Conservation (phyloP, 768 basidiomycete genomes). For the Mycena belliarum region DNA sequence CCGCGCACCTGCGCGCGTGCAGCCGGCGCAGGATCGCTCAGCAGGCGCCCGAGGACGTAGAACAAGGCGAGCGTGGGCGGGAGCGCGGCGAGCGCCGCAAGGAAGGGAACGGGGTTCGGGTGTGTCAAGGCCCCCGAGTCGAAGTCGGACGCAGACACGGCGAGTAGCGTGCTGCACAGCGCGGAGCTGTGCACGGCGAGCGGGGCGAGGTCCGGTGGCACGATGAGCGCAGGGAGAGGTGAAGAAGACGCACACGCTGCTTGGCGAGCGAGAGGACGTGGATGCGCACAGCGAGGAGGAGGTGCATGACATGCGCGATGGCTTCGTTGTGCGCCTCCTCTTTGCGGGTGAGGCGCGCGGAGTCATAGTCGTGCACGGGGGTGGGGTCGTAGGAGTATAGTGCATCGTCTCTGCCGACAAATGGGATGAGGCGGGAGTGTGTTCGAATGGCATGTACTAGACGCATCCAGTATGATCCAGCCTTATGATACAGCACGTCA, state of each 20-base stretch:
- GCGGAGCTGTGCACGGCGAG: slow-evolving; percentile 66
- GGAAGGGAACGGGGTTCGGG: no score
- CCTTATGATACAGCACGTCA: slow-evolving; percentile 59
- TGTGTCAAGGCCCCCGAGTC: no score
- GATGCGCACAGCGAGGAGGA: slow-evolving; percentile 68
- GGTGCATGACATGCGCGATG: slow-evolving; percentile 63
- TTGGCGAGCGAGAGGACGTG: slow-evolving; percentile 75
- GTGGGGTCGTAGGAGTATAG: slow-evolving; percentile 38
- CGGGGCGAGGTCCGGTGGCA: slow-evolving; percentile 65
- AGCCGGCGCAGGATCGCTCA: slow-evolving; percentile 53
- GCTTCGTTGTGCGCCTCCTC: slow-evolving; percentile 59
- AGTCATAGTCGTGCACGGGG: slow-evolving; percentile 25
- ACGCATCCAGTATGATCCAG: slow-evolving; percentile 50
- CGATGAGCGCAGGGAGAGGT: slow-evolving; percentile 40
- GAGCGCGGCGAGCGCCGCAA: slow-evolving; percentile 50
- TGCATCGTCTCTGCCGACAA: slow-evolving; percentile 40
- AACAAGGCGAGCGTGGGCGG: slow-evolving; percentile 75
- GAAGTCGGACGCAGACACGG: not conserved
- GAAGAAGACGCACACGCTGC: slow-evolving; percentile 52
- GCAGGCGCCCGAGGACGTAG: slow-evolving; percentile 68
- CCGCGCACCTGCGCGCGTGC: slow-evolving; percentile 56
- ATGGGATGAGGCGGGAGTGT: no score
- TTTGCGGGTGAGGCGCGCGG: slow-evolving; percentile 37
- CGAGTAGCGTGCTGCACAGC: not conserved
- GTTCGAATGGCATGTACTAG: slow-evolving; percentile 35